phyloP scores from a whole-genome alignment of 768 basidiomycete genomes.

The Macrolepiota albuminosa region DNA sequence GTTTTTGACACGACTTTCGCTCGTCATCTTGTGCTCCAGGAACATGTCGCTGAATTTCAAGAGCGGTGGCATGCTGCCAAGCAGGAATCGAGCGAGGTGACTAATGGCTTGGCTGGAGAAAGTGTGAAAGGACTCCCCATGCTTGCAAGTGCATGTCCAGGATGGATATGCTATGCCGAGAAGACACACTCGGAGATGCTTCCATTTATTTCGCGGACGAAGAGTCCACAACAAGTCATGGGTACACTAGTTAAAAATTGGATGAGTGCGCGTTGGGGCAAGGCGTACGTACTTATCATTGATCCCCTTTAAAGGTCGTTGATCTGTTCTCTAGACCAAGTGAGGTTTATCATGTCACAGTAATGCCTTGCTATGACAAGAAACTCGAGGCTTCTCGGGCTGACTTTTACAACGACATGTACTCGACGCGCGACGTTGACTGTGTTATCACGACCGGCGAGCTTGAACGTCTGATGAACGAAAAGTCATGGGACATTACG shows the following conservation, averaged over 20 bases:
- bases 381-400: constrained; percentile 95
- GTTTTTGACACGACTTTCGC: constrained; percentile 96
- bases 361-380: constrained; percentile 99
- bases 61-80: constrained; percentile 50
- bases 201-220: constrained; percentile 81
- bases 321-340: constrained; percentile 53
- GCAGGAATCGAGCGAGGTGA: constrained; percentile 9
- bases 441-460: constrained; percentile 98
- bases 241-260: constrained; percentile 90
- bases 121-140: constrained; percentile 59
- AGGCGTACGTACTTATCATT: constrained; percentile 48
- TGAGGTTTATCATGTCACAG: constrained; percentile 91
- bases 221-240: constrained; percentile 94
- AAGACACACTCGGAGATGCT: constrained; percentile 94
- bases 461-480: constrained; percentile 77
- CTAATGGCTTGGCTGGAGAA: constrained; percentile 3
- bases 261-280: constrained; percentile 64
- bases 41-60: constrained; percentile 76
- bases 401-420: constrained; percentile 83
- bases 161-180: constrained; percentile 99
- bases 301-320: background rate
- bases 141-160: constrained; percentile 94
- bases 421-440: constrained; percentile 89
- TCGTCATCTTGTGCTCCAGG: constrained; percentile 76
- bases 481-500: constrained; percentile 76